Base-by-base conservation (phyloP, 768 basidiomycete species). In the Clitopilus passeckerianus region DNA sequence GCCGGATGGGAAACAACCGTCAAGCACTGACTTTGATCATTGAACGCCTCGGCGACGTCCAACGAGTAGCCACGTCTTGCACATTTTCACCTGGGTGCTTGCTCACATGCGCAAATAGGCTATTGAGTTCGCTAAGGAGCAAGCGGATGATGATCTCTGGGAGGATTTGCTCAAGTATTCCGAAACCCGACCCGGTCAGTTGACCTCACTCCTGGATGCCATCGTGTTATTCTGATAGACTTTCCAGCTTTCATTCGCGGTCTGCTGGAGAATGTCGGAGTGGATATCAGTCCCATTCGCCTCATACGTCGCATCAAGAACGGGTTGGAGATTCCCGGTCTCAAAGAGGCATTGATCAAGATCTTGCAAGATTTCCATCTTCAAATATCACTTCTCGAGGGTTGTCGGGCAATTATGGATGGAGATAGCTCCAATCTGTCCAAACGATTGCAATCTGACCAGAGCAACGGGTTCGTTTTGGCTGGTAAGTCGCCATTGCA, bases 1-100 rank as follows among this genome's bases (percentile, higher is more conserved):
- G 96, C 0, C 85, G 93, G 27, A 98, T 98, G 95, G 97, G 97
- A 8, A 93, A 98, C 72, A 97, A 97, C 72, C 96, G 95, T 78
- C 82, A 93, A 66, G 97, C 96, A 1, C 72, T 99, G 61, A 90
- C 86, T 60, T 82, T 99, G 18, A 98, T 99, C 64, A 98, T 99
- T 59, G 95, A 98, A 70, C 83, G 94, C 15, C 77, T 98, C 5
- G 94, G 90, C 0, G 95, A 98, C 67, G 97, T 98, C 0, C 82
- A 94, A 62, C 79, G 93, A 59, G 95, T 90, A 68, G 84, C 72
- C 27, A 23, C 16, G 43, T 22, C 7, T 44, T 44, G 35, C 41
- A 23, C 3, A 24, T 7, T 30, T 30, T 4, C 7, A 7, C 4
- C 27, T 30, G 4, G 7, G 27, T 30, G 3, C 3, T 30, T 30